Evolutionary conservation across 1,139 yeast species (phyloP).

Genomic region (Geotrichum reessii): DNA sequence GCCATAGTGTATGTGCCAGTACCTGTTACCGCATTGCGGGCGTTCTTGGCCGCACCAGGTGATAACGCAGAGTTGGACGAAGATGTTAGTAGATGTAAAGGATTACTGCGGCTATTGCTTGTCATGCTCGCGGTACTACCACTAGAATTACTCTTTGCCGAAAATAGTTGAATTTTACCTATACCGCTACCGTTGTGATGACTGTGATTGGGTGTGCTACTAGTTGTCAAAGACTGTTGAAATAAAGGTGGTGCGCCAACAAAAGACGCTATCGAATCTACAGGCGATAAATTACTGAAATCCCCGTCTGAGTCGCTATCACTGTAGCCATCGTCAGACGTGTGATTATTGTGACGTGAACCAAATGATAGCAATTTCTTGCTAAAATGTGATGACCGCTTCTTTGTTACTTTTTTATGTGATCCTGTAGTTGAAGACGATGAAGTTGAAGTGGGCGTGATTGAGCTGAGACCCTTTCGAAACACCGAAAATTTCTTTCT

Average conservation of each 20-base stretch:
- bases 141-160: neutral
- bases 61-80: neutral
- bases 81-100: neutral
- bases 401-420: neutral
- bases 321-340: neutral
- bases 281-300: neutral
- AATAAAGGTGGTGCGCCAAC: neutral
- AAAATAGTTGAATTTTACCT: neutral
- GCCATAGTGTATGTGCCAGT: slow-evolving; percentile 14
- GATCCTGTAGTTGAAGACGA: neutral
- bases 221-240: neutral
- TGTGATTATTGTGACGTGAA: neutral
- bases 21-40: neutral
- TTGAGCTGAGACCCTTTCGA: neutral
- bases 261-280: slow-evolving; percentile 1
- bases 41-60: neutral
- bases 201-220: neutral
- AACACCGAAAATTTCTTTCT: neutral
- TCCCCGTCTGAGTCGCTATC: neutral
- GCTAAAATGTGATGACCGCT: neutral
- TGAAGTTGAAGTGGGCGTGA: neutral
- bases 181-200: neutral
- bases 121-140: neutral
- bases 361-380: neutral
- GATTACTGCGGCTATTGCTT: neutral